A percentile compares a stretch with the other conserved stretches of the same genome.
Evolutionary conservation across 78 protist genomes (phyloP).

Genomic region (Pigoraptor vietnamica): DNA sequence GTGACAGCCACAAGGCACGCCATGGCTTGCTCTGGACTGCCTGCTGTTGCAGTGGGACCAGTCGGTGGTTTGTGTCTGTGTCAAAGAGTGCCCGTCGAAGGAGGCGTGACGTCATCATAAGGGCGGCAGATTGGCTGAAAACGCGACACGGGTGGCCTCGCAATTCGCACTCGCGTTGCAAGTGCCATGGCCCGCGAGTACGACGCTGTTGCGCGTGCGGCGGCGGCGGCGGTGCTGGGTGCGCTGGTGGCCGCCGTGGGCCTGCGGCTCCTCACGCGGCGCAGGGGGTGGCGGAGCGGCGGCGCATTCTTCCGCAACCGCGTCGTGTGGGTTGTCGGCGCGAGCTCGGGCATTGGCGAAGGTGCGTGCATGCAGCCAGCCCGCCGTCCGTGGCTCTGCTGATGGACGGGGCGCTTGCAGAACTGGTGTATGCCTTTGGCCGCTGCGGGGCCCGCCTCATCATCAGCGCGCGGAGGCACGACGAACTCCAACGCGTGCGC

Average conservation of each 20-base stretch:
- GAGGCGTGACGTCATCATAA: no score
- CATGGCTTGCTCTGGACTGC: no score
- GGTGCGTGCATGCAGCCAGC: not conserved
- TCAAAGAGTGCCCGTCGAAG: no score
- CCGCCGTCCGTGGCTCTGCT: not conserved
- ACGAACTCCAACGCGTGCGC: conserved; percentile 5
- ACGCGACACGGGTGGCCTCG: no score
- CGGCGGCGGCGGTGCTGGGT: not conserved
- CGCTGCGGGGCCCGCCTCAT: not conserved
- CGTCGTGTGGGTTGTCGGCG: conserved; percentile 23
- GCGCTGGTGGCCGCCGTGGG: not conserved
- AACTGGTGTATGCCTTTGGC: not conserved
- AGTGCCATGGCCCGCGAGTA: not conserved
- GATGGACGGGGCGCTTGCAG: not conserved
- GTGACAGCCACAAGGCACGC: not conserved
- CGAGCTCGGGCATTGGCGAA: conserved; percentile 29
- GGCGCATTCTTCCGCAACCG: not conserved
- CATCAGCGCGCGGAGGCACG: conserved; percentile 2
- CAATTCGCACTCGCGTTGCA: no score
- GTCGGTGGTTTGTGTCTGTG: no score
- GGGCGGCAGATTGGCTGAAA: no score
- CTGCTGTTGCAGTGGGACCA: no score
- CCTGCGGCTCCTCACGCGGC: not conserved
- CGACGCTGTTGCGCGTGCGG: not conserved
- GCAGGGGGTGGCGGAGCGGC: not conserved